Evolutionary conservation across 345 rosid genomes (phyloP).

Genomic region (Odontarrhena argentea): DNA sequence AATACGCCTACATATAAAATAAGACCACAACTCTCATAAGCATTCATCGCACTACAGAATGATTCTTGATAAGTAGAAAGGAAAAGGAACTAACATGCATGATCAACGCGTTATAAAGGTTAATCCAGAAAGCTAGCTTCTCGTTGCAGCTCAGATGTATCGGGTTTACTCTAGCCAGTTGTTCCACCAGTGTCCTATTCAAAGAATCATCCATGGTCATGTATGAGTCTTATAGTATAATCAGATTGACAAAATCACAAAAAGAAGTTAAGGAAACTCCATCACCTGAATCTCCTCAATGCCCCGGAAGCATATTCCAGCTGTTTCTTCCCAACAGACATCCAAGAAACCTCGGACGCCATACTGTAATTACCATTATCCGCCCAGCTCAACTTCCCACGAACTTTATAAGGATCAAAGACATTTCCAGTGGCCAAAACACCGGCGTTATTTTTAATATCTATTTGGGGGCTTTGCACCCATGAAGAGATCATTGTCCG

Average conservation of each 20-base stretch:
- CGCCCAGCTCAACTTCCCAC: slow-evolving; percentile 85
- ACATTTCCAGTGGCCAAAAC: slow-evolving; percentile 60
- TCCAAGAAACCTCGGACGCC: slow-evolving; percentile 87
- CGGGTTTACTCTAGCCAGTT: slow-evolving; percentile 82
- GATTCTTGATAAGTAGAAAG: slow-evolving; percentile 21
- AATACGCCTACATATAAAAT: slow-evolving; percentile 60
- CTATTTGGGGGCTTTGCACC: slow-evolving; percentile 74
- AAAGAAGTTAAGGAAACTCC: not conserved
- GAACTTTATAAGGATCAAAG: slow-evolving; percentile 80
- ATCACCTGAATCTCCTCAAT: slow-evolving; percentile 79
- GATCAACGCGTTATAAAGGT: slow-evolving; percentile 88
- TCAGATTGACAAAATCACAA: not conserved
- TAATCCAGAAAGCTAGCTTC: slow-evolving; percentile 98
- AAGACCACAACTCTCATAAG: slow-evolving; percentile 32
- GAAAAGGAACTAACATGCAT: slow-evolving; percentile 71
- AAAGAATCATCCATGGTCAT: slow-evolving; percentile 29
- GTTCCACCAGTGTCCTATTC: slow-evolving; percentile 82
- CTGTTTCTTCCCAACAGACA: slow-evolving; percentile 96
- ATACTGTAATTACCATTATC: slow-evolving; percentile 71
- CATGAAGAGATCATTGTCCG: slow-evolving; percentile 74
- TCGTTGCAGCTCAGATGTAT: slow-evolving; percentile 67
- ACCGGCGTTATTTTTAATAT: slow-evolving; percentile 52
- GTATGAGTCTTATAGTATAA: not conserved
- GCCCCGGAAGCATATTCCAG: slow-evolving; percentile 94
- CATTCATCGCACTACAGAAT: slow-evolving; percentile 15